Percentiles rank a stretch among this genome's conserved stretches.
These are phyloP conservation scores for Quercus dentata DNA, from an alignment of 306 rosid species.

Conservation along the genomic window DNA sequence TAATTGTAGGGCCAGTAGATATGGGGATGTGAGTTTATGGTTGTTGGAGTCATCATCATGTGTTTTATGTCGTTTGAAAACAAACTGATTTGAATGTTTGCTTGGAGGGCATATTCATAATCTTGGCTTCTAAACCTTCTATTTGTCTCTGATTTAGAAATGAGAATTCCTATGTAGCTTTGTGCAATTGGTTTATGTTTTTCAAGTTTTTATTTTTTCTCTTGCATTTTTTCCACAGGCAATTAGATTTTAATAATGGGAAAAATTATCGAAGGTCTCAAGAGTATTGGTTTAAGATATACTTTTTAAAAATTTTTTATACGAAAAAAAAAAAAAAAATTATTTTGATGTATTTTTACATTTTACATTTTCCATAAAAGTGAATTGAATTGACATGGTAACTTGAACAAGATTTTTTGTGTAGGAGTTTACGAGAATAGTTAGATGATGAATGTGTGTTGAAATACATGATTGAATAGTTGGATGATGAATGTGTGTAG, in stretches of 20 bases:
- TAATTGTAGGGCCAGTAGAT: constrained; percentile 1
- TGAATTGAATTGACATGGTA: too few relatives aligned
- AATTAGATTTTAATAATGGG: neutral
- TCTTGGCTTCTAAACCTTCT: constrained; percentile 11
- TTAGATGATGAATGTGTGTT: too few relatives aligned
- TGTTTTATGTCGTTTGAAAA: constrained; percentile 9
- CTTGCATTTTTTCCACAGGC: neutral
- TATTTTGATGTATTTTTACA: too few relatives aligned
- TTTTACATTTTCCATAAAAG: too few relatives aligned
- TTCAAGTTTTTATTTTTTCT: neutral
- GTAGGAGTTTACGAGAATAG: too few relatives aligned
- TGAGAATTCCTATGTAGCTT: constrained; percentile 13
- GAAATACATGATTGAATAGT: too few relatives aligned
- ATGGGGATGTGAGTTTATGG: constrained; percentile 20
- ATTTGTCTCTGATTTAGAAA: constrained; percentile 17
- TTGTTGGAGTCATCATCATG: neutral
- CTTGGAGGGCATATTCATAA: constrained; percentile 13
- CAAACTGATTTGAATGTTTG: constrained; percentile 10
- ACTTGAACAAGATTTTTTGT: too few relatives aligned
- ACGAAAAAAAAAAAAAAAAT: too few relatives aligned
- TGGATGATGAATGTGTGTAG: too few relatives aligned
- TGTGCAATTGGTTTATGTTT: neutral
- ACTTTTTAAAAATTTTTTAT: too few relatives aligned
- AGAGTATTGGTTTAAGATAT: too few relatives aligned
- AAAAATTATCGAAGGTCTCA: too few relatives aligned